A percentile compares a stretch with the other conserved stretches of the same genome.
Conservation (phyloP, 2,329 filamentous ascomycete genomes). For the Aspergillus transmontanensis region DNA sequence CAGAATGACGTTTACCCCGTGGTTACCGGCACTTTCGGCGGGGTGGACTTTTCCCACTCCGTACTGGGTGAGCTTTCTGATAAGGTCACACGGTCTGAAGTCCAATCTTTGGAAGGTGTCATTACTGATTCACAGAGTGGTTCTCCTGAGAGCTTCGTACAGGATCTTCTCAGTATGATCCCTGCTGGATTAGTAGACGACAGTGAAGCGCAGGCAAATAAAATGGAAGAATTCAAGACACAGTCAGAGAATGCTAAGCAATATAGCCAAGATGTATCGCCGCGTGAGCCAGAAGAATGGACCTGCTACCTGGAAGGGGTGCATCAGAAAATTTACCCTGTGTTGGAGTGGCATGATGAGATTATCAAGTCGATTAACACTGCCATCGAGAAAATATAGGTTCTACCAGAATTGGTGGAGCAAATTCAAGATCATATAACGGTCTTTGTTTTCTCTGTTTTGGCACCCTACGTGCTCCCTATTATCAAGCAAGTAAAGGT, state of each 20-base stretch:
- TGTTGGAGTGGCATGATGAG: slow-evolving; percentile 88
- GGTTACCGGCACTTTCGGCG: slow-evolving; percentile 90
- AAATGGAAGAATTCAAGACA: slow-evolving; percentile 77
- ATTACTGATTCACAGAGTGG: slow-evolving; percentile 65
- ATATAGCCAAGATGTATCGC: slow-evolving; percentile 72
- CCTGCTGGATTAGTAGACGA: slow-evolving; percentile 78
- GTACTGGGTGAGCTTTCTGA: slow-evolving; percentile 80
- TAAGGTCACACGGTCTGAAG: slow-evolving; percentile 87
- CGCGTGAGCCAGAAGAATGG: slow-evolving; percentile 80
- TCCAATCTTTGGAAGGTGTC: slow-evolving; percentile 84
- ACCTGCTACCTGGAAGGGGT: slow-evolving; percentile 74
- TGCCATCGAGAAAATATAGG: slow-evolving; percentile 80
- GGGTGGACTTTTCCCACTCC: slow-evolving; percentile 90
- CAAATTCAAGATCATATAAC: slow-evolving; percentile 85
- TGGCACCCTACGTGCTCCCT: slow-evolving; percentile 84
- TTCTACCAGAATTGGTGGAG: slow-evolving; percentile 82
- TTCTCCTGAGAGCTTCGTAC: slow-evolving; percentile 69
- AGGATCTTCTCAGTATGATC: slow-evolving; percentile 78
- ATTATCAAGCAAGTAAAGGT: slow-evolving; percentile 84
- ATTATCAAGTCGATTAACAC: slow-evolving; percentile 77
- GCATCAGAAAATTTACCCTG: slow-evolving; percentile 80
- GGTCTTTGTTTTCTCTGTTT: slow-evolving; percentile 85
- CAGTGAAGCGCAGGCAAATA: slow-evolving; percentile 63
- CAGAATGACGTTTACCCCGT: slow-evolving; percentile 72
- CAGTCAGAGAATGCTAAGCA: slow-evolving; percentile 76